Evolutionary conservation across 2,329 filamentous ascomycete species (phyloP), one percentile per base, ranked within the genome.

Genomic region (Cercospora sesami): DNA sequence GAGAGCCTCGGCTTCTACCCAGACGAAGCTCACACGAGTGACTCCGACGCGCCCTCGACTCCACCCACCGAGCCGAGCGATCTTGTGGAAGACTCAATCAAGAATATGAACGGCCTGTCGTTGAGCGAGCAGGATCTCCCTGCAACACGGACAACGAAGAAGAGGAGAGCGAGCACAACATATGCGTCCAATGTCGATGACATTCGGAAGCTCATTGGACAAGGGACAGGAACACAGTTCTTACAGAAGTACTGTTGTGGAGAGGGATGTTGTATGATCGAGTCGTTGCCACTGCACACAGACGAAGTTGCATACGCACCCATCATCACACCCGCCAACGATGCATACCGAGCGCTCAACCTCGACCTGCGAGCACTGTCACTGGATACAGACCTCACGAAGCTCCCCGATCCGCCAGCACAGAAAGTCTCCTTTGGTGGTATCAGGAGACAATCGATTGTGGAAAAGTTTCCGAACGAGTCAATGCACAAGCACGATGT

Each of bases 301-400:
- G 77, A 81, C 7, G 77, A 81, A 48, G 79, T 83, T 51, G 75
- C 78, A 60, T 81, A 79, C 57, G 76, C 77, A 5, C 83, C 86
- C 3, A 82, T 90, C 63, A 79, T 81, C 39, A 78, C 83, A 2
- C 94, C 94, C 1, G 89, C 95, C 78, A 98, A 96, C 75, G 86
- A 90, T 68, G 95, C 95, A 16, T 99, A 91, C 82, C 86, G 87
- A 65, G 92, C 90, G 68, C 85, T 99, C 60, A 85, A 89, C 63
- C 85, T 98, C 73, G 91, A 90, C 74, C 85, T 98, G 68, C 88
- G 89, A 66, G 86, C 89, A 33, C 87, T 98, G 63, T 91, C 90
- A 5, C 80, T 89, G 68, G 85, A 89, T 69, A 92, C 89, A 60
- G 83, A 86, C 18, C 83, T 98, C 69, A 92, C 89, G 48, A 89